Conservation (phyloP, 1,284 basidiomycete species). For the Cryptococcus amylolentus region DNA sequence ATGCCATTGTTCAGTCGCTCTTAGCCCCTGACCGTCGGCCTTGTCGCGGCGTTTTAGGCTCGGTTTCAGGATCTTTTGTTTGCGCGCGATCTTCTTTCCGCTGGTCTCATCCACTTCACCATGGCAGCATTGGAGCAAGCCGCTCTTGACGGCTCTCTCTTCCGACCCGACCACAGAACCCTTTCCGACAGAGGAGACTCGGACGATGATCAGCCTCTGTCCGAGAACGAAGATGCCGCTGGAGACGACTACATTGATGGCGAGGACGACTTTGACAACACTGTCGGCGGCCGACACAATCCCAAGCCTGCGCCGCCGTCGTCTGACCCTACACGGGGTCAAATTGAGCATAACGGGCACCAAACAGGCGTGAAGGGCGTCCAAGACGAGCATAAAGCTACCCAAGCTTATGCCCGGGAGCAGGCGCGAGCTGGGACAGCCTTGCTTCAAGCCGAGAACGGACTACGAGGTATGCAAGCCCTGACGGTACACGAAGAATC, state of each 20-base stretch:
- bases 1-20: too few relatives aligned
- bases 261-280: neutral
- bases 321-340: neutral
- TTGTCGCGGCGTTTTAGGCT: too few relatives aligned
- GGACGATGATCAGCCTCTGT: slow-evolving; percentile 38
- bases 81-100: too few relatives aligned
- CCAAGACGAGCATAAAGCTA: slow-evolving; percentile 32
- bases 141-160: slow-evolving; percentile 29
- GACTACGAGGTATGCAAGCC: slow-evolving; percentile 24
- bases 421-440: neutral
- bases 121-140: slow-evolving; percentile 30
- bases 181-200: slow-evolving; percentile 18
- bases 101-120: too few relatives aligned
- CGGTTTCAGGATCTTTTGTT: too few relatives aligned
- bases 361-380: slow-evolving; percentile 49
- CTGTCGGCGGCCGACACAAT: neutral
- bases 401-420: neutral
- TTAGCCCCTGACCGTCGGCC: too few relatives aligned
- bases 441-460: neutral
- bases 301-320: neutral
- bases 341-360: slow-evolving; percentile 18
- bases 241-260: neutral
- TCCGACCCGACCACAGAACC: slow-evolving; percentile 22
- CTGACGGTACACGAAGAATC: slow-evolving; percentile 32
- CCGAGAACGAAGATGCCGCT: slow-evolving; percentile 11